phyloP scores from a whole-genome alignment of 257 asterid genomes.

The Cruciata laevipes region DNA sequence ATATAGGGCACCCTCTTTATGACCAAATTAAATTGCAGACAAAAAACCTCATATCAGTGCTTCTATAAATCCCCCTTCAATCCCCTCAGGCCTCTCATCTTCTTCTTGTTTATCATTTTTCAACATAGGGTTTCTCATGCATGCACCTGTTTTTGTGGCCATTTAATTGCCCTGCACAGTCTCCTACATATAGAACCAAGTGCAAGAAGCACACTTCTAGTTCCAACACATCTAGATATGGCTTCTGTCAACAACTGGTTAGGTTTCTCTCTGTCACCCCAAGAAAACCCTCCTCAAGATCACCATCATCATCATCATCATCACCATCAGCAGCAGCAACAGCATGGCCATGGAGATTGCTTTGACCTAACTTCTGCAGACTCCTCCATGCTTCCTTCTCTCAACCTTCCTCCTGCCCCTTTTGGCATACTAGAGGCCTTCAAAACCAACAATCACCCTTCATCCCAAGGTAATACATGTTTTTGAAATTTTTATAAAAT shows the following conservation, averaged over 20 bases:
- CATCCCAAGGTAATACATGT: slow-evolving; percentile 32
- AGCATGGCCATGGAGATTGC: slow-evolving; percentile 25
- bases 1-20: slow-evolving; percentile 3
- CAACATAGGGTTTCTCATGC: slow-evolving; percentile 29
- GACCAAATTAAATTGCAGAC: not conserved
- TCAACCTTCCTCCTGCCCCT: slow-evolving; percentile 35
- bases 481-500: no score
- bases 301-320: not conserved
- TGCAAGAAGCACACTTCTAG: not conserved
- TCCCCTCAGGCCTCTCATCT: slow-evolving; percentile 24
- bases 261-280: slow-evolving; percentile 62
- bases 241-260: slow-evolving; percentile 64
- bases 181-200: not conserved
- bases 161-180: not conserved
- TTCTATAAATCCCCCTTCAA: slow-evolving; percentile 30
- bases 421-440: slow-evolving; percentile 49
- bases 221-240: slow-evolving; percentile 17
- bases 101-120: slow-evolving; percentile 18
- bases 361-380: slow-evolving; percentile 40
- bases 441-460: slow-evolving; percentile 25
- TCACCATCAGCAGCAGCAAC: not conserved
- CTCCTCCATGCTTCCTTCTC: slow-evolving; percentile 44
- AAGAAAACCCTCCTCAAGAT: slow-evolving; percentile 24
- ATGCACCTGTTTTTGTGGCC: slow-evolving; percentile 21
- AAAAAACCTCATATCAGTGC: not conserved